Percentiles rank a stretch among this genome's conserved stretches.
phyloP scores from a whole-genome alignment of 75 land plant species.

The Pinus albicaulis region DNA sequence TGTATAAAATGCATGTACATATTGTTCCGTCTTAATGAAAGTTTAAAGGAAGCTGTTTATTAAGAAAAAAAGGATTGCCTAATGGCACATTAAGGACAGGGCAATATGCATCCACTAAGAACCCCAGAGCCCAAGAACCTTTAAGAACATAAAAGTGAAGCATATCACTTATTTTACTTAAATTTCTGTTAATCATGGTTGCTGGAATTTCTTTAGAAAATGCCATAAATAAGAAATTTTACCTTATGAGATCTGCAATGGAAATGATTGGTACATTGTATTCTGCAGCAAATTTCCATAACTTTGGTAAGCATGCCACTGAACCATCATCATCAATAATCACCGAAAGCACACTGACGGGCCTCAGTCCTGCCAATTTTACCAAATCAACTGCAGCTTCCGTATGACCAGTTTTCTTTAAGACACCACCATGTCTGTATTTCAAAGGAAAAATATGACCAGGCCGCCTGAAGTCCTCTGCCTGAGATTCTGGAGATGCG shows the following conservation, averaged over 20 bases:
- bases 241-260: conserved; percentile 77
- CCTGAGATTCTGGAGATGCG: conserved; percentile 62
- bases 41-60: too few species aligned
- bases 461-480: conserved; percentile 65
- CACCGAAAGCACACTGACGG: conserved; percentile 71
- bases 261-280: conserved; percentile 70
- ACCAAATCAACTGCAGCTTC: conserved; percentile 76
- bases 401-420: conserved; percentile 80
- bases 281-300: conserved; percentile 51
- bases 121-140: too few species aligned
- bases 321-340: conserved; percentile 79
- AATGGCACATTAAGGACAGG: too few species aligned
- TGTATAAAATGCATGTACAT: too few species aligned
- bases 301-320: conserved; percentile 44
- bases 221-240: not conserved
- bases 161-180: too few species aligned
- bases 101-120: too few species aligned
- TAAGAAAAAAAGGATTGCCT: too few species aligned
- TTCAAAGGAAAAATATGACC: conserved; percentile 86
- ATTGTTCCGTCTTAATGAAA: too few species aligned
- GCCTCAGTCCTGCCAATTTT: conserved; percentile 52
- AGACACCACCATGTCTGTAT: conserved; percentile 74
- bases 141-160: too few species aligned
- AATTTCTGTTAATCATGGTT: too few species aligned
- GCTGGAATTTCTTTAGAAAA: too few species aligned